Evolutionary conservation across 129 eudicot species (phyloP).

Genomic region (Deinandra increscens): DNA sequence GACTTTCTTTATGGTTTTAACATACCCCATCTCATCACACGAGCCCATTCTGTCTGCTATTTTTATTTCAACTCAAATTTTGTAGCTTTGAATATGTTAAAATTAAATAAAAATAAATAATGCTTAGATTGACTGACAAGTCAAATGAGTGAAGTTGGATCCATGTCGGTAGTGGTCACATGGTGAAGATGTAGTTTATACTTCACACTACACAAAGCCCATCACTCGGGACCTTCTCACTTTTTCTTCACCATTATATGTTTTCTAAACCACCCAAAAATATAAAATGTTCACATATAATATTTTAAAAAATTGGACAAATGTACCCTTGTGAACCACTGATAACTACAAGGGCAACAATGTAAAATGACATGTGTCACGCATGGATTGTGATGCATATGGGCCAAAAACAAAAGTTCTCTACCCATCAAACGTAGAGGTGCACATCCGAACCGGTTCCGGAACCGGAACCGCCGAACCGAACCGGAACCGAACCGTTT

Average conservation of each 20-base stretch:
- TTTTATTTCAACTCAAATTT: background rate
- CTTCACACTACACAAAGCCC: background rate
- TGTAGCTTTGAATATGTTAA: no score
- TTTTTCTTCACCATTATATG: constrained; percentile 14
- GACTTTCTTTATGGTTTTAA: background rate
- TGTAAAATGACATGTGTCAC: background rate
- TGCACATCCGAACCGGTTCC: no score
- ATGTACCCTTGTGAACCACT: background rate
- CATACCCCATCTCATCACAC: no score
- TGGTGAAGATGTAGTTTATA: constrained; percentile 24
- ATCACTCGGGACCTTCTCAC: constrained; percentile 28
- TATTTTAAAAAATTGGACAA: background rate
- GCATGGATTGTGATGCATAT: background rate
- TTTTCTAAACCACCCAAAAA: background rate
- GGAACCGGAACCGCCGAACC: no score
- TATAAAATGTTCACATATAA: no score
- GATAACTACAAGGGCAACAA: background rate
- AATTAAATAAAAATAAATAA: background rate
- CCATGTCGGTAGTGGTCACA: constrained; percentile 24
- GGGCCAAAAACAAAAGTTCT: background rate
- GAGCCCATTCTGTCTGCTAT: no score
- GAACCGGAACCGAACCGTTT: no score
- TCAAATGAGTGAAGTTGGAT: constrained; percentile 22
- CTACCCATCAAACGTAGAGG: no score
- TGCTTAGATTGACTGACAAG: constrained; percentile 10